Evolutionary conservation across 2,329 filamentous ascomycete species (phyloP), one percentile per base, ranked within the genome.

Genomic region (Ophiostoma novo-ulmi): DNA sequence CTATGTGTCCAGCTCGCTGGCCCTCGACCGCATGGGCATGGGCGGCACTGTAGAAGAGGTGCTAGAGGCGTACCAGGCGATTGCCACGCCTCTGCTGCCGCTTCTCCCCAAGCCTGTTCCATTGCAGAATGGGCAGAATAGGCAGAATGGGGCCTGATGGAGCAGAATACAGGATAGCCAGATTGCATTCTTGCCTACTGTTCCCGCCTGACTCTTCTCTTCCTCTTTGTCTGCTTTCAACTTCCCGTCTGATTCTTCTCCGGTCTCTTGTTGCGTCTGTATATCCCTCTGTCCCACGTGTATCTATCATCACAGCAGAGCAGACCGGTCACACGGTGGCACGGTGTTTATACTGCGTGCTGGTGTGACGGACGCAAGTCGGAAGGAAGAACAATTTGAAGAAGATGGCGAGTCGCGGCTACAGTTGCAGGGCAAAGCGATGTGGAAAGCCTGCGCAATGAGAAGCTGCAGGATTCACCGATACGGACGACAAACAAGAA

Each of bases 1-100:
- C n/a, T 98, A 97, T 78, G 92, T 98, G 22, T 92, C 92, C 31
- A 96, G 92, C 77, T 97, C 93, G 44, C 88, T 96, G 76, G 92
- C 89, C 74, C 88, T 97, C 73, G 86, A 87, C 17, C 88, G 85
- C 76, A 85, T 89, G 6, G 91, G 89, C 1, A 86, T 93, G 76
- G 93, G 93, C 11, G 91, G 93, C 26, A 91, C 88, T 0, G 88
- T 94, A 7, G 94, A 97, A 77, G 95, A 98, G 82, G 94, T 98
- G 81, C 94, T 97, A 88, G 93, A 94, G 77, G 92, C 91, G 0
- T 89, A 97, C 75, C 88, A 87, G 76, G 86, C 85, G 74, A 88
- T 97, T 58, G 88, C 94, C 41, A 86, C 91, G 71, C 87, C 91
- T 66, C 85, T 94, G 17, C 81, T 89, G 77, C 81, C 81, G 63